A percentile compares a stretch with the other conserved stretches of the same genome.
phyloP scores from a whole-genome alignment of 2,329 filamentous ascomycete species.

The Coleophoma crateriformis region DNA sequence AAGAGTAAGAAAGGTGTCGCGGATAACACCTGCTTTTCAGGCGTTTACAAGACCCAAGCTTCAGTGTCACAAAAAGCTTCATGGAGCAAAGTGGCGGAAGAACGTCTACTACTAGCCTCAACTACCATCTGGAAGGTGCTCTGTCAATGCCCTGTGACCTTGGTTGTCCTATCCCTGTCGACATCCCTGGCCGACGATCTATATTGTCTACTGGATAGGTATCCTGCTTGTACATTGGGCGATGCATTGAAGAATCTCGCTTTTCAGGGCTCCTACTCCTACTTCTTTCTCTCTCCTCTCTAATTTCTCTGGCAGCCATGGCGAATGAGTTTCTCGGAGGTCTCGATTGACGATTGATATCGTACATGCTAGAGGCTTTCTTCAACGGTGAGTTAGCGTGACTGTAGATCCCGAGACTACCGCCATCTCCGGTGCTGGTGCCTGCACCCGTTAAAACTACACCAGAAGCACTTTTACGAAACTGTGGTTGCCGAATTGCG shows the following conservation, averaged over 20 bases:
- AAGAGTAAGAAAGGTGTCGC: too few relatives aligned
- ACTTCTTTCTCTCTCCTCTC: slow-evolving; percentile 21
- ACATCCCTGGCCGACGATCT: slow-evolving; percentile 15
- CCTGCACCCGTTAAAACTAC: slow-evolving; percentile 17
- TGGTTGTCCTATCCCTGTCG: not conserved
- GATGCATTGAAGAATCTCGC: slow-evolving; percentile 14
- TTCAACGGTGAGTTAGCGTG: slow-evolving; percentile 80
- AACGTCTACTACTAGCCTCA: too few relatives aligned
- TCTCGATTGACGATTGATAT: slow-evolving; percentile 38
- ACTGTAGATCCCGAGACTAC: slow-evolving; percentile 73
- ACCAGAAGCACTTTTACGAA: slow-evolving; percentile 34
- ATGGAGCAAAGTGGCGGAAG: too few relatives aligned
- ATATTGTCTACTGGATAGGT: slow-evolving; percentile 10
- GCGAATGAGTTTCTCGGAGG: slow-evolving; percentile 56
- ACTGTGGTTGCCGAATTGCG: slow-evolving; percentile 48
- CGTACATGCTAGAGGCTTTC: slow-evolving; percentile 62
- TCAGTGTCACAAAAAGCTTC: too few relatives aligned
- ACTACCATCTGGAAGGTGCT: not conserved
- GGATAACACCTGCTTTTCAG: too few relatives aligned
- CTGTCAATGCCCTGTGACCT: not conserved
- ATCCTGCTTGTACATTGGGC: slow-evolving; percentile 3
- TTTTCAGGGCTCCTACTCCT: slow-evolving; percentile 18
- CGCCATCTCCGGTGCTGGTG: slow-evolving; percentile 51
- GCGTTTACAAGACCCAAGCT: too few relatives aligned
- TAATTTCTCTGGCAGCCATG: slow-evolving; percentile 40